Percentiles rank a stretch among this genome's conserved stretches.
These are phyloP conservation scores for Rhodotorula glutinis DNA, from an alignment of 1,284 basidiomycete genomes.

Conservation along the genomic window DNA sequence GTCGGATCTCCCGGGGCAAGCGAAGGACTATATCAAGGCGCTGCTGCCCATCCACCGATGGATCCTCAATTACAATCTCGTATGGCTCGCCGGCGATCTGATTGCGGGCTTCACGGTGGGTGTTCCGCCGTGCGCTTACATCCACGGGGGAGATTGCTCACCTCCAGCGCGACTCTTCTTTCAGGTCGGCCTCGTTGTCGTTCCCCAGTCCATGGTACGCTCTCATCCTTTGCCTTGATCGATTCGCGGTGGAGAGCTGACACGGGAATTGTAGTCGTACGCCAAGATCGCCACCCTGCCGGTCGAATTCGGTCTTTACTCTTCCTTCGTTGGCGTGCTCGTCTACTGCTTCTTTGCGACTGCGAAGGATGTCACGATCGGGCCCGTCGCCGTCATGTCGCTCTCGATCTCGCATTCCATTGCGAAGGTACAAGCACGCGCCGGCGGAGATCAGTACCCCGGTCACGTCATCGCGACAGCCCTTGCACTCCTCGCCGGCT, in stretches of 20 bases:
- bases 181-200: conserved; percentile 37
- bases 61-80: conserved; percentile 48
- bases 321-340: conserved; percentile 73
- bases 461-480: conserved; percentile 75
- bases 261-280: conserved; percentile 46
- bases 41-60: conserved; percentile 49
- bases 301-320: conserved; percentile 89
- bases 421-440: conserved; percentile 56
- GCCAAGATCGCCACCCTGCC: conserved; percentile 76
- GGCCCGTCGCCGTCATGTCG: conserved; percentile 56
- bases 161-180: too few species aligned
- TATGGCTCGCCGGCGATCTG: conserved; percentile 48
- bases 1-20: not conserved
- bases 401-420: conserved; percentile 51
- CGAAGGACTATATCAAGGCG: conserved; percentile 41
- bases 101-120: conserved; percentile 48
- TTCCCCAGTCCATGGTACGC: conserved; percentile 32
- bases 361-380: conserved; percentile 81
- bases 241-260: not conserved
- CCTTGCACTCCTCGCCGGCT: conserved; percentile 83
- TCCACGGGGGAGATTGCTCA: too few species aligned
- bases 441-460: conserved; percentile 44
- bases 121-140: too few species aligned
- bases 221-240: too few species aligned
- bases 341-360: conserved; percentile 73